Evolutionary conservation across 2,329 filamentous ascomycete species (phyloP).

Genomic region (Ceratocystis cacaofunesta): DNA sequence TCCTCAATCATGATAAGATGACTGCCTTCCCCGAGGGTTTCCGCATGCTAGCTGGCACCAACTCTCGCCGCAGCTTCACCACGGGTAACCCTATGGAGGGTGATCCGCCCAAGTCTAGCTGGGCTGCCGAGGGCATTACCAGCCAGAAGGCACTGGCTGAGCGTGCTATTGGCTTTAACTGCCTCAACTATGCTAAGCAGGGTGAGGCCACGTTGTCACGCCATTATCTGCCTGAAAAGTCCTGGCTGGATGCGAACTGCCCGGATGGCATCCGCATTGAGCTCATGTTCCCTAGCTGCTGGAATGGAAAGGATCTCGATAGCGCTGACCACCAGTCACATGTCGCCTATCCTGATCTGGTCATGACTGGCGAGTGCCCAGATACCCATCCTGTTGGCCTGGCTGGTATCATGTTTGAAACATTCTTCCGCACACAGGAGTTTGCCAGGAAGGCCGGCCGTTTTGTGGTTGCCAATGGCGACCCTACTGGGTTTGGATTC

Average conservation of each 20-base stretch:
- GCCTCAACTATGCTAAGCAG: conserved; percentile 57
- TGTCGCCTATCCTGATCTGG: conserved; percentile 62
- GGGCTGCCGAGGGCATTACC: conserved; percentile 49
- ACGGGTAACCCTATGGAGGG: conserved; percentile 50
- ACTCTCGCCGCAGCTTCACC: conserved; percentile 51
- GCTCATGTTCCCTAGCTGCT: conserved; percentile 79
- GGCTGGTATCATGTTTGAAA: conserved; percentile 69
- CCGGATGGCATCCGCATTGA: conserved; percentile 68
- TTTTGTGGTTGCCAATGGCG: conserved; percentile 67
- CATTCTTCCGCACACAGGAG: conserved; percentile 60
- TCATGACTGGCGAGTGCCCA: conserved; percentile 66
- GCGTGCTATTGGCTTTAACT: conserved; percentile 88
- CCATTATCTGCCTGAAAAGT: conserved; percentile 67
- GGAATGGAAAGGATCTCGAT: conserved; percentile 55
- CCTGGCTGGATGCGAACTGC: conserved; percentile 67
- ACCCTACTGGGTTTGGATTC: conserved; percentile 60
- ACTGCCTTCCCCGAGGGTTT: conserved; percentile 64
- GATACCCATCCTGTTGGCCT: conserved; percentile 50
- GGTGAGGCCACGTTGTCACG: conserved; percentile 66
- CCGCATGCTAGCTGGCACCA: conserved; percentile 68
- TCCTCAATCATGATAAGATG: conserved; percentile 51
- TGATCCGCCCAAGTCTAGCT: conserved; percentile 52
- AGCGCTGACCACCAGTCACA: conserved; percentile 45
- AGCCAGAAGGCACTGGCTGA: conserved; percentile 54
- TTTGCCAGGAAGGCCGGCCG: conserved; percentile 49